phyloP scores from a whole-genome alignment of 805 yeast genomes.

The Monosporozyma aquatica region DNA sequence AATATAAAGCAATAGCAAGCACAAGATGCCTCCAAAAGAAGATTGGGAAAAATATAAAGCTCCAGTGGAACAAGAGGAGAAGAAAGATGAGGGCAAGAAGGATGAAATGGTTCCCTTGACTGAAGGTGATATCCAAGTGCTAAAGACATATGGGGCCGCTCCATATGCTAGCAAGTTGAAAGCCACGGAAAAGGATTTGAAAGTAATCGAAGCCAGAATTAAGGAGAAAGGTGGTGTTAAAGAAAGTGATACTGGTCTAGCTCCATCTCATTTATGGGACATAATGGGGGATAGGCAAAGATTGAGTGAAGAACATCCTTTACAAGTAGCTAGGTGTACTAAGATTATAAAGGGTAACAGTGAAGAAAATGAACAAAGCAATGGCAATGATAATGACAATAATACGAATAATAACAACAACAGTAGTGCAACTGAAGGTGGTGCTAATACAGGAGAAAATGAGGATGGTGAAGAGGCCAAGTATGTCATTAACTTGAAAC shows the following conservation, averaged over 20 bases:
- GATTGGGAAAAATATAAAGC: constrained; percentile 97
- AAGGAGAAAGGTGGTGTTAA: constrained; percentile 91
- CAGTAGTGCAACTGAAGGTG: constrained; percentile 3
- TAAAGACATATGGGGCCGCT: constrained; percentile 95
- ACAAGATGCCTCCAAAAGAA: constrained; percentile 83
- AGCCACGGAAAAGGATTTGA: constrained; percentile 76
- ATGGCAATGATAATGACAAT: constrained; percentile 17
- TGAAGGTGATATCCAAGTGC: constrained; percentile 95
- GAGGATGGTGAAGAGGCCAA: constrained; percentile 80
- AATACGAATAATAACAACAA: constrained; percentile 12
- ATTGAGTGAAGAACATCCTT: constrained; percentile 86
- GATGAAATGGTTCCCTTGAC: constrained; percentile 77
- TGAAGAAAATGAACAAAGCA: too few species aligned
- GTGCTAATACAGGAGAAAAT: constrained; percentile 11
- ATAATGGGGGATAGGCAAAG: constrained; percentile 92
- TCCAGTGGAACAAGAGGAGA: constrained; percentile 61
- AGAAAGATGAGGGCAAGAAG: constrained; percentile 32
- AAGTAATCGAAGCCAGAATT: constrained; percentile 73
- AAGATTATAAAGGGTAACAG: constrained; percentile 70
- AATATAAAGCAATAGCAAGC: neutral
- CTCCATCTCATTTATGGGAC: constrained; percentile 97
- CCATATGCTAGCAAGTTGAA: constrained; percentile 83
- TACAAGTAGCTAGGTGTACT: constrained; percentile 98
- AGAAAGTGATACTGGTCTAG: constrained; percentile 96
- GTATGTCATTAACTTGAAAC: constrained; percentile 93